These are phyloP conservation scores for Neonectria neomacrospora DNA, from an alignment of 2,329 filamentous ascomycete species.

Conservation along the genomic window DNA sequence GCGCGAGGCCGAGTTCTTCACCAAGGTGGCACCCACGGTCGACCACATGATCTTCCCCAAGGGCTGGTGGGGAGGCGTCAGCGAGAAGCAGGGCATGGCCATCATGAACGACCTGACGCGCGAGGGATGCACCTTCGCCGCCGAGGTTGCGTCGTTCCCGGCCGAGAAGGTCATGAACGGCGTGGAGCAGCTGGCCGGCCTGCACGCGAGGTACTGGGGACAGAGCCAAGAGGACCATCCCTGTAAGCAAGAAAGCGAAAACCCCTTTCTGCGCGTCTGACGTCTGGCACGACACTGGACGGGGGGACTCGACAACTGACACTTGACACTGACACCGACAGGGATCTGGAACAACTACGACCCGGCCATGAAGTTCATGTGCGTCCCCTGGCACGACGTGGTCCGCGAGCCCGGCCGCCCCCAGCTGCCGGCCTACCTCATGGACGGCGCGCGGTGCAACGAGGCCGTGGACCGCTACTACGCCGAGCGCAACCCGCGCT, in stretches of 20 bases:
- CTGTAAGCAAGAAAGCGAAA: slow-evolving; percentile 25
- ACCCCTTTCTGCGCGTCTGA: no score
- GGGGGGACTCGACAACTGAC: no score
- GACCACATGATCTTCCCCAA: slow-evolving; percentile 48
- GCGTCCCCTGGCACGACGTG: slow-evolving; percentile 42
- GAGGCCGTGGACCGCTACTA: slow-evolving; percentile 52
- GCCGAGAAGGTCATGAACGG: slow-evolving; percentile 49
- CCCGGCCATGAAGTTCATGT: slow-evolving; percentile 50
- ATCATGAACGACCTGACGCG: slow-evolving; percentile 51
- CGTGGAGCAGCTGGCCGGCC: slow-evolving; percentile 52
- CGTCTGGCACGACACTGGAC: no score
- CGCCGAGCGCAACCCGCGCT: slow-evolving; percentile 50
- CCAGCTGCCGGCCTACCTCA: slow-evolving; percentile 51
- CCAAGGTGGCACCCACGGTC: slow-evolving; percentile 48
- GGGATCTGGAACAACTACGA: slow-evolving; percentile 52
- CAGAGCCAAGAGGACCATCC: slow-evolving; percentile 46
- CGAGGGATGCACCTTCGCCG: slow-evolving; percentile 49
- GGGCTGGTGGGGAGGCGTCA: slow-evolving; percentile 51
- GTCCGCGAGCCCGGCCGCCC: slow-evolving; percentile 47
- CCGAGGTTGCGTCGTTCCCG: slow-evolving; percentile 47
- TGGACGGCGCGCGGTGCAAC: slow-evolving; percentile 50
- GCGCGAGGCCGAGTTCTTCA: slow-evolving; percentile 53
- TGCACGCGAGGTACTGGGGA: slow-evolving; percentile 53
- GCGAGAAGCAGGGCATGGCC: slow-evolving; percentile 50
- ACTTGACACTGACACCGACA: slow-evolving; percentile 14